phyloP scores from a whole-genome alignment of 2,329 filamentous ascomycete species.

The Hysterium pulicare region DNA sequence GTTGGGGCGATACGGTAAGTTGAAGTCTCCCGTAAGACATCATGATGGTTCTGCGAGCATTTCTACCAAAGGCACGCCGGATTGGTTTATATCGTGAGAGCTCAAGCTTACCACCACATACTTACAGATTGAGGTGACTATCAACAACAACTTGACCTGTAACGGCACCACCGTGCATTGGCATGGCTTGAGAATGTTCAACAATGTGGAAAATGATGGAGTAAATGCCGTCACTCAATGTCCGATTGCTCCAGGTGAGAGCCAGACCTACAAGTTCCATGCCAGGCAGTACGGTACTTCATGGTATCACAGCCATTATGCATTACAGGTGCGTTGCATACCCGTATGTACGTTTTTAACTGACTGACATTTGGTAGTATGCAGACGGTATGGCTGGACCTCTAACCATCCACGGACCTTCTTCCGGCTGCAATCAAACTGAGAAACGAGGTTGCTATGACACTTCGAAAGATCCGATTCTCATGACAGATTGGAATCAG shows the following conservation, averaged over 20 bases:
- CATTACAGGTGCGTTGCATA: slow-evolving; percentile 41
- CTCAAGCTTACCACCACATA: no score
- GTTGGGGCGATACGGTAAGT: no score
- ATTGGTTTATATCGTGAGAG: no score
- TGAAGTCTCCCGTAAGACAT: no score
- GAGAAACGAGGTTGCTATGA: no score
- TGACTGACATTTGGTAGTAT: no score
- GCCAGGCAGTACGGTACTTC: slow-evolving; percentile 40
- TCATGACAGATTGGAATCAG: slow-evolving; percentile 45
- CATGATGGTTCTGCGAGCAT: no score
- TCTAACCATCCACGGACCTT: slow-evolving; percentile 41
- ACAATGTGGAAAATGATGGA: slow-evolving; percentile 30
- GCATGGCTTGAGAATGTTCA: slow-evolving; percentile 30
- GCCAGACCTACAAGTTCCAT: slow-evolving; percentile 32
- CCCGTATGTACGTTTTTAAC: no score
- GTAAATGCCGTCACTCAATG: slow-evolving; percentile 58
- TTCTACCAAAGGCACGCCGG: no score
- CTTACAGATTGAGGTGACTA: slow-evolving; percentile 18
- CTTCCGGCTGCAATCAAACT: no score
- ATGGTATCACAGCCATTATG: slow-evolving; percentile 44
- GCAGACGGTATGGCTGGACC: slow-evolving; percentile 41
- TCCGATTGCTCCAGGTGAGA: slow-evolving; percentile 53
- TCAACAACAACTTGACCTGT: slow-evolving; percentile 49
- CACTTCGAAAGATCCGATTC: no score
- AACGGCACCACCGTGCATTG: slow-evolving; percentile 52